A percentile compares a stretch with the other conserved stretches of the same genome.
phyloP scores from a whole-genome alignment of 2,329 filamentous ascomycete genomes.

The Fusarium abutilonis region DNA sequence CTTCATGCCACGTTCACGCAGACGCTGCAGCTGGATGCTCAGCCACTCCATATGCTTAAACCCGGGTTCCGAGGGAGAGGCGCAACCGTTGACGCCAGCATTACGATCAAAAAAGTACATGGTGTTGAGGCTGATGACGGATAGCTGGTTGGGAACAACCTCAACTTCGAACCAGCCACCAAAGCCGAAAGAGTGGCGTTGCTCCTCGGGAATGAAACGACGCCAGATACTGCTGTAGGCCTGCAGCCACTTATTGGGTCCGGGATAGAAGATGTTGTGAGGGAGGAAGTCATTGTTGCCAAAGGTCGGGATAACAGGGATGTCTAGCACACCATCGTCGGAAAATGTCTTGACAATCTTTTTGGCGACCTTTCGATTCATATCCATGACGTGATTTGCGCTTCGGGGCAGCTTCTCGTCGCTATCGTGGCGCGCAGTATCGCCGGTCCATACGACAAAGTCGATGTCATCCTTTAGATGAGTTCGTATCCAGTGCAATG shows the following conservation, averaged over 20 bases:
- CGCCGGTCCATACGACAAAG: constrained; percentile 93
- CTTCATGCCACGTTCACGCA: constrained; percentile 88
- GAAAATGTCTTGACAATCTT: constrained; percentile 81
- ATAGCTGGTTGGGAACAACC: constrained; percentile 84
- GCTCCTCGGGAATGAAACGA: constrained; percentile 88
- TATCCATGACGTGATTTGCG: constrained; percentile 76
- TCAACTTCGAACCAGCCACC: constrained; percentile 97
- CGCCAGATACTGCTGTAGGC: constrained; percentile 82
- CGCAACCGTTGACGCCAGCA: constrained; percentile 91
- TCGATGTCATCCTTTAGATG: constrained; percentile 83
- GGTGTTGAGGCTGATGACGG: constrained; percentile 94
- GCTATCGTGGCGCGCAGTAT: constrained; percentile 89
- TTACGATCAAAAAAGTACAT: constrained; percentile 97
- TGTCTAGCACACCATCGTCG: constrained; percentile 64
- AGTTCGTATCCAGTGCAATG: constrained; percentile 85
- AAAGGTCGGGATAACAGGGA: constrained; percentile 89
- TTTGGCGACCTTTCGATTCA: constrained; percentile 79
- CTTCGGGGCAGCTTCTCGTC: constrained; percentile 83
- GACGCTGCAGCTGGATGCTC: constrained; percentile 82
- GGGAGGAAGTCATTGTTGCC: constrained; percentile 98
- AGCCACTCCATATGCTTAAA: constrained; percentile 98
- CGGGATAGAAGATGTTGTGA: constrained; percentile 89
- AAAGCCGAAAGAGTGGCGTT: constrained; percentile 88
- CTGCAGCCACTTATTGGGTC: constrained; percentile 87
- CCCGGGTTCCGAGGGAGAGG: constrained; percentile 80